Percentiles rank a stretch among this genome's conserved stretches.
Evolutionary conservation across 2,329 filamentous ascomycete genomes (phyloP).

Genomic region (Colletotrichum echinochloae): DNA sequence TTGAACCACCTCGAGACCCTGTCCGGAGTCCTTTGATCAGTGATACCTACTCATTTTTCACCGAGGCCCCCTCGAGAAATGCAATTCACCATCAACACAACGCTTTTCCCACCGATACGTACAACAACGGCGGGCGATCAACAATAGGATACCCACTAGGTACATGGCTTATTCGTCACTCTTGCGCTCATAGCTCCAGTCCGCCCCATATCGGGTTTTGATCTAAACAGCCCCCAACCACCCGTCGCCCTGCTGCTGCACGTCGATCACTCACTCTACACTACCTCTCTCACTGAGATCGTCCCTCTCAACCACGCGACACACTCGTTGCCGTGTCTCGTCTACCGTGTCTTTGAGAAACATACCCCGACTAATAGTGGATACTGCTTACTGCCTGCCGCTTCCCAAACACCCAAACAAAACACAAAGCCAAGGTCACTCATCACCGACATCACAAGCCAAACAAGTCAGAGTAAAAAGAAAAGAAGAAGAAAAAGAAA

Average conservation of each 20-base stretch:
- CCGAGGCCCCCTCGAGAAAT: background rate
- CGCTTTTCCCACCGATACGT: background rate
- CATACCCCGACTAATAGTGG: background rate
- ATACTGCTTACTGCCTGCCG: too few species aligned
- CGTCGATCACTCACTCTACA: slow-evolving; percentile 23
- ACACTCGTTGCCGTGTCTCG: background rate
- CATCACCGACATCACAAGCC: background rate
- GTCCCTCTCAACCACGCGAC: slow-evolving; percentile 17
- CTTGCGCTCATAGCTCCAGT: background rate
- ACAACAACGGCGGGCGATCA: background rate
- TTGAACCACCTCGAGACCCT: background rate
- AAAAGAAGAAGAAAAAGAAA: background rate
- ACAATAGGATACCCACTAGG: background rate
- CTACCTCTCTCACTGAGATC: slow-evolving; percentile 14
- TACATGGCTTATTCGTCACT: slow-evolving; percentile 6
- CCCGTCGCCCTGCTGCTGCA: slow-evolving; percentile 25
- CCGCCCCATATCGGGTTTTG: background rate
- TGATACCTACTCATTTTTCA: background rate
- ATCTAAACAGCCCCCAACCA: slow-evolving; percentile 25
- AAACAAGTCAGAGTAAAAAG: background rate
- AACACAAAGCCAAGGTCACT: background rate
- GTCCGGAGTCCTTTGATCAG: background rate
- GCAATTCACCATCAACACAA: slow-evolving; percentile 5
- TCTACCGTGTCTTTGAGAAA: background rate
- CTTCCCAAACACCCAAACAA: too few species aligned